Conservation (phyloP, 2,329 filamentous ascomycete genomes). For the Trichophyton rubrum region DNA sequence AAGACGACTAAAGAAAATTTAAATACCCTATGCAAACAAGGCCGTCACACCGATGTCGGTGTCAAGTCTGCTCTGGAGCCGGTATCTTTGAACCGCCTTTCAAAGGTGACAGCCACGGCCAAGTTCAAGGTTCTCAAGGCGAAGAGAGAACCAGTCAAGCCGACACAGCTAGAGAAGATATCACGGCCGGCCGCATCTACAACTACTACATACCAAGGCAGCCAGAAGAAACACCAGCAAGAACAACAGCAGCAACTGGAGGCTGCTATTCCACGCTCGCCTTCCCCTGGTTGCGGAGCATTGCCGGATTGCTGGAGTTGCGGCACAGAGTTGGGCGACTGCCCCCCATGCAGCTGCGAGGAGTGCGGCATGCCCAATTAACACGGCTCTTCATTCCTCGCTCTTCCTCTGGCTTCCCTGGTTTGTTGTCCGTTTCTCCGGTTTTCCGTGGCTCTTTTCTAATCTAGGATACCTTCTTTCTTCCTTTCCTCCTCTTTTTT, state of each 20-base stretch:
- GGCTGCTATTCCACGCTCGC: neutral
- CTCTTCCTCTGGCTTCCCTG: neutral
- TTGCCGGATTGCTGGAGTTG: conserved; percentile 11
- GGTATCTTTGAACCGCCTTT: neutral
- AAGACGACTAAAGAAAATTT: neutral
- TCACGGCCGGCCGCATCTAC: no score
- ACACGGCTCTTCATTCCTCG: neutral
- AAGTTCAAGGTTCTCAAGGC: neutral
- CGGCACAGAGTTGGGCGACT: conserved; percentile 5
- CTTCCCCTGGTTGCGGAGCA: conserved; percentile 1
- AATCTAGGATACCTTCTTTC: neutral
- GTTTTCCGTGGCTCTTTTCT: neutral
- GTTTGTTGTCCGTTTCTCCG: neutral
- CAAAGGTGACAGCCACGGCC: neutral
- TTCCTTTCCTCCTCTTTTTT: neutral
- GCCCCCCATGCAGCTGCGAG: conserved; percentile 8
- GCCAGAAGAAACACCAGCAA: no score
- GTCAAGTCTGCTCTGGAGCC: neutral
- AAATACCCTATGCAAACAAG: neutral
- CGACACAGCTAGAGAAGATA: neutral
- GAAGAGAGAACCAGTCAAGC: neutral
- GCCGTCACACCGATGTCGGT: neutral
- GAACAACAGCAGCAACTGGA: no score
- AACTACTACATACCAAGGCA: neutral
- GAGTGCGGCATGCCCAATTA: conserved; percentile 11